These are phyloP conservation scores for Calocera cornea DNA, from an alignment of 768 basidiomycete species.

Conservation along the genomic window DNA sequence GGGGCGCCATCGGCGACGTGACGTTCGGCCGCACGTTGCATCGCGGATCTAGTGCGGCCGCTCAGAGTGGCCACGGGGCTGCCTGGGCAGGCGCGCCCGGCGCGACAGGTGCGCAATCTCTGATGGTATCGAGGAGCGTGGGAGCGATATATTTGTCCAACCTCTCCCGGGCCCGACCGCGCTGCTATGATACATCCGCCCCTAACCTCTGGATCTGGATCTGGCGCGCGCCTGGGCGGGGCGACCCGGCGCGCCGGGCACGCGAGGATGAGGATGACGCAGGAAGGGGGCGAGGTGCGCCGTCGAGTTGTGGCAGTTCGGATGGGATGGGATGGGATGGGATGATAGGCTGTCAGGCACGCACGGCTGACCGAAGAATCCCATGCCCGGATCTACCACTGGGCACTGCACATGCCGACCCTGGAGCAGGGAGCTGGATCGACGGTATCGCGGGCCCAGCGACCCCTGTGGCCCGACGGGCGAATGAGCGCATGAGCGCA, in stretches of 20 bases:
- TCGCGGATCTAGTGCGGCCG: conserved; percentile 2
- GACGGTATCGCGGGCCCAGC: neutral
- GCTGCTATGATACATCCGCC: neutral
- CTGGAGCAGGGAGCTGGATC: neutral
- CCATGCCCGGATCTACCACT: no score
- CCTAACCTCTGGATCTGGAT: neutral
- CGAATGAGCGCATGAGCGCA: no score
- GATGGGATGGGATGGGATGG: no score
- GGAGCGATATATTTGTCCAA: conserved; percentile 1
- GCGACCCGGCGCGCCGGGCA: neutral
- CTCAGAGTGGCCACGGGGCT: no score
- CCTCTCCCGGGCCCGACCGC: neutral
- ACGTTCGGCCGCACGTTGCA: neutral
- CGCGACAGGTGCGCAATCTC: neutral
- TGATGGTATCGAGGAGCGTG: conserved; percentile 4
- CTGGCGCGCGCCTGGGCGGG: no score
- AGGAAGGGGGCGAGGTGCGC: no score
- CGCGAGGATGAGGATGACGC: neutral
- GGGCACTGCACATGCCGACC: neutral
- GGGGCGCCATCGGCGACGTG: neutral
- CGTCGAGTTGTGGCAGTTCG: no score
- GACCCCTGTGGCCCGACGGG: neutral
- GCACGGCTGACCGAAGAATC: neutral
- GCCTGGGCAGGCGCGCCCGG: no score
- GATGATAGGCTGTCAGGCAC: conserved; percentile 1